Conservation (phyloP, 768 basidiomycete species). For the Sporobolomyces phaffii region DNA sequence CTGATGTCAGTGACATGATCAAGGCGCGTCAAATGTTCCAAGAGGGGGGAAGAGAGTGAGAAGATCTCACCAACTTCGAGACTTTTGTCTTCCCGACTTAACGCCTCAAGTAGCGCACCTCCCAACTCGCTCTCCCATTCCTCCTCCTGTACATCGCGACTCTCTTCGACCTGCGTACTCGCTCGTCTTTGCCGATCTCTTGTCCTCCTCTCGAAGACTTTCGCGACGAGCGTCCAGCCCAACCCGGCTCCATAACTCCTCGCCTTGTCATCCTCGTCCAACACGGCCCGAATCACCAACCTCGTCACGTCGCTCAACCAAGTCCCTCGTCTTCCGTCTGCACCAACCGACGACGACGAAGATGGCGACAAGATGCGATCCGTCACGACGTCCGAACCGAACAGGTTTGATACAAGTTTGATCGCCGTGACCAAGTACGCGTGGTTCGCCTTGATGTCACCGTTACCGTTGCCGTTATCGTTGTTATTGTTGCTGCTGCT, state of each 20-base stretch:
- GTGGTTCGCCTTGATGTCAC: too few relatives aligned
- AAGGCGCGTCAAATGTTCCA: too few relatives aligned
- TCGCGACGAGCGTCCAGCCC: constrained; percentile 29
- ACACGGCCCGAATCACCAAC: constrained; percentile 20
- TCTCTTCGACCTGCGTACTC: constrained; percentile 64
- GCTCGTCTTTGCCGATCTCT: constrained; percentile 27
- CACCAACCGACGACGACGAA: too few relatives aligned
- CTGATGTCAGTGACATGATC: constrained; percentile 21
- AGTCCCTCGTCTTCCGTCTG: background rate
- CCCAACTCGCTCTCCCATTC: constrained; percentile 83
- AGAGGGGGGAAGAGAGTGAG: background rate
- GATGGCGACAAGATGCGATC: constrained; percentile 38
- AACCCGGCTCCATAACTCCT: constrained; percentile 19
- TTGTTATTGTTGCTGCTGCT: too few relatives aligned
- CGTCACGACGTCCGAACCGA: constrained; percentile 40
- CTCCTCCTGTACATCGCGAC: constrained; percentile 54
- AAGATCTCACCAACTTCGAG: constrained; percentile 70
- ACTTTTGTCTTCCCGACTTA: constrained; percentile 62
- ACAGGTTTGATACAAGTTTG: constrained; percentile 45
- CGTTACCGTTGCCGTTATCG: too few relatives aligned
- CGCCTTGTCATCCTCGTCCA: constrained; percentile 24
- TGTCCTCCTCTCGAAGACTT: constrained; percentile 9
- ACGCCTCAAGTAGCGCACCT: constrained; percentile 73
- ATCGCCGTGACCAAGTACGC: constrained; percentile 46
- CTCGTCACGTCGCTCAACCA: background rate